Conservation (phyloP, 2,329 filamentous ascomycete genomes). For the Talaromyces marneffei region DNA sequence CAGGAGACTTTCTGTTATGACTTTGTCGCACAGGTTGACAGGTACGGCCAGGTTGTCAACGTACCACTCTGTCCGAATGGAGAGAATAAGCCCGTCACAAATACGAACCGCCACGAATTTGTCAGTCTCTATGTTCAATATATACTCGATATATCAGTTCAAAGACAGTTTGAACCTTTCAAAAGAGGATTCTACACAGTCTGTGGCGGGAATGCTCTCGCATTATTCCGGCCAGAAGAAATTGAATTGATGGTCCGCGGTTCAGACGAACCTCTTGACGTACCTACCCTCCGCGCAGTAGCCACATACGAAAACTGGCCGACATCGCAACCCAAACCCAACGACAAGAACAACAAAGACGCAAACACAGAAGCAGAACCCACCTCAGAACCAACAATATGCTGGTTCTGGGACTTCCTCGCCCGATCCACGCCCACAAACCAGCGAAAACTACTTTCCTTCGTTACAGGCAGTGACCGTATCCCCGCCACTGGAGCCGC, state of each 20-base stretch:
- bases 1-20: conserved; percentile 73
- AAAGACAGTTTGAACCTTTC: conserved; percentile 85
- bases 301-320: conserved; percentile 78
- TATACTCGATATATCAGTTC: conserved; percentile 69
- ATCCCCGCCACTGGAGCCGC: conserved; percentile 84
- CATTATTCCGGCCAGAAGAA: conserved; percentile 82
- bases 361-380: conserved; percentile 17
- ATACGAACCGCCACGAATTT: conserved; percentile 74
- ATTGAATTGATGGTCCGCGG: conserved; percentile 83
- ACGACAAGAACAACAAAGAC: conserved; percentile 57
- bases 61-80: conserved; percentile 70
- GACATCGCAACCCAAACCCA: conserved; percentile 25
- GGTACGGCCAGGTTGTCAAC: conserved; percentile 62
- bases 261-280: conserved; percentile 76
- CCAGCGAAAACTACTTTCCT: conserved; percentile 73
- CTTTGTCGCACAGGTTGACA: conserved; percentile 71
- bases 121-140: conserved; percentile 79
- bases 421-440: conserved; percentile 57
- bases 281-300: conserved; percentile 67
- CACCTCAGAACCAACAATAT: conserved; percentile 61
- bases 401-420: conserved; percentile 88
- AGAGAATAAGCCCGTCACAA: conserved; percentile 71
- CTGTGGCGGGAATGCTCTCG: conserved; percentile 80
- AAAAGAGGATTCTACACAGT: conserved; percentile 91
- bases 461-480: conserved; percentile 84